Percentiles rank a stretch among this genome's conserved stretches.
Evolutionary conservation across 495 filamentous ascomycete species (phyloP).

Genomic region (Parmelia sp.): DNA sequence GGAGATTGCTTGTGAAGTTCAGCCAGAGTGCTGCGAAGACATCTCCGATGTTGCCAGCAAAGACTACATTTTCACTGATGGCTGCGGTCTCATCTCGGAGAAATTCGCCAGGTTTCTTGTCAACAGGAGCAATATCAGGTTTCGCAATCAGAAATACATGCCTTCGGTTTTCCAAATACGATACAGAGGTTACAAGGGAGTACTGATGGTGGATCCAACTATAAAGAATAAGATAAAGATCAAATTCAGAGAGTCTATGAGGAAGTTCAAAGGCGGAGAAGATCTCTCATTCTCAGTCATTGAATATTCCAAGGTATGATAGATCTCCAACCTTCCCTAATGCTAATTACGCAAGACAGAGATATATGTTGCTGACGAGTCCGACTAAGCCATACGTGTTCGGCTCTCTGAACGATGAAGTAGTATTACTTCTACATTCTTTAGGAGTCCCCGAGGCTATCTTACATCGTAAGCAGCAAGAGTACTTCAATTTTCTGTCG

Average conservation of each 20-base stretch:
- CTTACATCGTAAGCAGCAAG: conserved; percentile 40
- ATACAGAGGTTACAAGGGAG: conserved; percentile 48
- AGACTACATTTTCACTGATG: conserved; percentile 47
- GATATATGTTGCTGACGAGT: too few relatives aligned
- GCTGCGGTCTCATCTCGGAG: conserved; percentile 42
- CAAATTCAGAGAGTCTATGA: conserved; percentile 47
- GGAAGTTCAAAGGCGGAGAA: conserved; percentile 41
- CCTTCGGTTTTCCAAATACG: conserved; percentile 48
- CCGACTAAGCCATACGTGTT: conserved; percentile 36
- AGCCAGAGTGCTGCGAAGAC: conserved; percentile 39
- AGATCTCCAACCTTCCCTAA: too few relatives aligned
- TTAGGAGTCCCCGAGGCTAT: conserved; percentile 36
- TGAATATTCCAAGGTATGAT: conserved; percentile 36
- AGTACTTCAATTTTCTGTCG: conserved; percentile 28
- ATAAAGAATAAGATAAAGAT: conserved; percentile 34
- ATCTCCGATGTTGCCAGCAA: conserved; percentile 41
- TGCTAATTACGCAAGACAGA: too few relatives aligned
- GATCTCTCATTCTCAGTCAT: conserved; percentile 44
- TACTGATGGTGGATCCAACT: conserved; percentile 40
- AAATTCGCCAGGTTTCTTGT: conserved; percentile 35
- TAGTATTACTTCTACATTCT: conserved; percentile 40
- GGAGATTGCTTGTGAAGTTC: conserved; percentile 33
- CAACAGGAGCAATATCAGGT: conserved; percentile 33
- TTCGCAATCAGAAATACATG: conserved; percentile 38
- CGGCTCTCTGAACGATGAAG: conserved; percentile 47